Evolutionary conservation across 2,329 filamentous ascomycete genomes (phyloP), one percentile per base, ranked within the genome.

Genomic region (Ceratocystis cubensis): DNA sequence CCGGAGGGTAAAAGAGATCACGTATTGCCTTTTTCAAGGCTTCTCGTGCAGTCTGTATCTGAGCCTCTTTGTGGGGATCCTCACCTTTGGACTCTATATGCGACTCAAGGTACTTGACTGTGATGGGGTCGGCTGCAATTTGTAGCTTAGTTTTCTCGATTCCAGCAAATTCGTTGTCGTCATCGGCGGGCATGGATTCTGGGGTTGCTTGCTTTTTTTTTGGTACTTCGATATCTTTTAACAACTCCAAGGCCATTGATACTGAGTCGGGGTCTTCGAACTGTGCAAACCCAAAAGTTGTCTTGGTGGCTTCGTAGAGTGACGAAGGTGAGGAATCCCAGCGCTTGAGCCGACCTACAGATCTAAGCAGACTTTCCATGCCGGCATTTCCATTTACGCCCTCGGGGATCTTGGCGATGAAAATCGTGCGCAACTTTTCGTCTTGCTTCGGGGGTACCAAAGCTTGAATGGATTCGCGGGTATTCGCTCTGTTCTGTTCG

Each of bases 211-310:
- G 89, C 74, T 86, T 88, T 77, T 91, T 89, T 50, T 86, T 79
- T 37, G 94, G 94, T 62, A 97, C 84, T 73, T 91, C 81, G 69
- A 96, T 80, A 71, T 94, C 87, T 73, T 86, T 85, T 71, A 96
- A 83, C 66, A 96, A 84, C 75, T 95, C 91, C 66, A 92, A 85
- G 56, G 93, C 94, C 57, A 87, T 87, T 74, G 88, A 86, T 71
- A 99, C 80, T 70, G 91, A 93, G 75, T 96, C 89, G 28, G 87
- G 85, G 75, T 97, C 92, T 69, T 96, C 93, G 75, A 89, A 99
- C 76, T 96, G 89, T 68, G 93, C 94, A 76, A 99, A 97, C 15
- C 93, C 94, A 79, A 97, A 97, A 69, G 87, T 88, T 76, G 88
- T 87, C 66, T 86, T 86, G 76, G 93, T 94, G 70, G 88, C 85